Conservation (phyloP, 495 filamentous ascomycete genomes). For the Neurospora pannonica region DNA sequence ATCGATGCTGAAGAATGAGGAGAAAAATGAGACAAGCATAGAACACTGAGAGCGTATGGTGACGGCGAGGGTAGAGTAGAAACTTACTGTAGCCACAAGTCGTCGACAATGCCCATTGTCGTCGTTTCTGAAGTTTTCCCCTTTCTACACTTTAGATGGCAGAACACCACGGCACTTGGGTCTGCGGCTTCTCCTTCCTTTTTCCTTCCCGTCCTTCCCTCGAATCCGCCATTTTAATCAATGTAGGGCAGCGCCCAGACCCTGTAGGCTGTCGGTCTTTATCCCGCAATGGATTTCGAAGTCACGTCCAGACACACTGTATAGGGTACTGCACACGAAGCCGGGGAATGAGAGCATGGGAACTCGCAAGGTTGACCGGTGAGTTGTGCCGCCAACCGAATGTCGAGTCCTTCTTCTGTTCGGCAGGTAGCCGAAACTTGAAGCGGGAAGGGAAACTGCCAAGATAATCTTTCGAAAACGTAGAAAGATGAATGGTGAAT, state of each 20-base stretch:
- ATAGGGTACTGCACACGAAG: not conserved
- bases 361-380: not conserved
- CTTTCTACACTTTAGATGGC: not conserved
- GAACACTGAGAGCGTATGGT: not conserved
- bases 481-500: not conserved
- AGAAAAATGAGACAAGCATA: not conserved
- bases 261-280: not conserved
- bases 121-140: not conserved
- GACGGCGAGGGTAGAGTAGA: not conserved
- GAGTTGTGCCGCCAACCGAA: not conserved
- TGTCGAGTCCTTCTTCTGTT: not conserved
- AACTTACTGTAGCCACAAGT: not conserved
- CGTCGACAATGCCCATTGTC: not conserved
- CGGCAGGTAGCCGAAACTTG: not conserved
- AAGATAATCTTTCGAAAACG: not conserved
- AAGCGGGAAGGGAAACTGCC: not conserved
- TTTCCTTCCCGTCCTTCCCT: not conserved
- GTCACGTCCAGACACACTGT: not conserved
- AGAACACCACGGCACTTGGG: not conserved
- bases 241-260: not conserved
- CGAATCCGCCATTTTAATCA: not conserved
- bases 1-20: not conserved
- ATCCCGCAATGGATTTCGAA: not conserved
- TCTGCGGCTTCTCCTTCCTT: not conserved
- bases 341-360: not conserved